Base-by-base conservation (phyloP, 139 green algal genomes). In the Auxenochlorella protothecoides region DNA sequence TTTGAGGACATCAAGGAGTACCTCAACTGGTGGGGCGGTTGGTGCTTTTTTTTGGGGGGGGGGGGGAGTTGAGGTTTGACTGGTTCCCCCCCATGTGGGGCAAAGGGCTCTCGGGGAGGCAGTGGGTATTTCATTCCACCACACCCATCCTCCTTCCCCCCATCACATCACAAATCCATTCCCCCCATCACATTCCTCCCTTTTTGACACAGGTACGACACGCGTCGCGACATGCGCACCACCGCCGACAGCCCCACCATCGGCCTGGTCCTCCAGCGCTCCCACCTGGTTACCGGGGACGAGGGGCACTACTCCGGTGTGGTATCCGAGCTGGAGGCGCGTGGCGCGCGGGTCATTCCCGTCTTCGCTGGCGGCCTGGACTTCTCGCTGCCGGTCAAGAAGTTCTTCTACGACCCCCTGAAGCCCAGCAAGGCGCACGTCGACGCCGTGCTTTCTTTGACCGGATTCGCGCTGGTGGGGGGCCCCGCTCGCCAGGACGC, bases 1-100 rank as follows among this genome's bases (percentile, higher is more conserved):
- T 98, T 96, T 69, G 93, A 98, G 80, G 93, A 98, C 81, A 68
- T 98, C 51, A 98, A 98, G 87, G 93, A 98, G 88, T 98, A 97
- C 85, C 87, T 98, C 44, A 98, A 98, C 90, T 98, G 93, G 93
- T 89, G 73, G 72, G 81, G 53, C 10, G 68, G 44, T 44, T n/a
- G 55, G 56, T 65, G 56, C 52, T 15, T 4, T 69, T 55, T 15
- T 4, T 69, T 59, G 16, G 52, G 11, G 0, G 4, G 13, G 14
- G 13, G 52, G 0, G 51, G 68, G 6, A 65, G 53, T 59, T 9
- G 10, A 55, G 2, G 53, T 56, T 57, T 9, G 63, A 56, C 65
- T 15, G 66, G 1, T 11, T 52, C 7, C 13, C 63, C 63, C 13
- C 27, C 27, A 44, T 44, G 27, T 44, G 27, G 27, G 27, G 27